These are phyloP conservation scores for Cutaneotrichosporon dermatis DNA, from an alignment of 1,284 basidiomycete genomes.

Conservation along the genomic window DNA sequence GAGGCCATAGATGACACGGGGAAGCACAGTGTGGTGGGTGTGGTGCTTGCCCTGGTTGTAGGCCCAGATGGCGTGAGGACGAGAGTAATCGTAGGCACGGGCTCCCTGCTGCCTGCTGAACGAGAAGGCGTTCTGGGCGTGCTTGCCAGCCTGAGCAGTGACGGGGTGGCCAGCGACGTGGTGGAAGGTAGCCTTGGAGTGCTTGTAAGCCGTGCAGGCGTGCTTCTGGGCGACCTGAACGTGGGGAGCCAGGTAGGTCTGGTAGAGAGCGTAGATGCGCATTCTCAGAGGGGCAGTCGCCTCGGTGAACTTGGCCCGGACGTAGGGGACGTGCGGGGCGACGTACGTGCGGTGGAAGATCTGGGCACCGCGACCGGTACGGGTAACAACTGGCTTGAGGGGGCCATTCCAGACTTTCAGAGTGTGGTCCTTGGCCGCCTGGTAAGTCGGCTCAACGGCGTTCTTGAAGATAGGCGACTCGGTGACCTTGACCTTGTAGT, in stretches of 20 bases:
- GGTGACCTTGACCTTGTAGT: conserved; percentile 22
- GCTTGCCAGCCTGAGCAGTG: conserved; percentile 28
- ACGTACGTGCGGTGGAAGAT: conserved; percentile 40
- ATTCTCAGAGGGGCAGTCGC: conserved; percentile 34
- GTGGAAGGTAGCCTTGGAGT: conserved; percentile 21
- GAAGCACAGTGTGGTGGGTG: conserved; percentile 17
- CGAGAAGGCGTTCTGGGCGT: conserved; percentile 27
- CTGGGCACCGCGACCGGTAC: conserved; percentile 25
- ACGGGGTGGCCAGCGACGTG: conserved; percentile 32
- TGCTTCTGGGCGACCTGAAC: conserved; percentile 25
- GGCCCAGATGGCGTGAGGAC: conserved; percentile 31
- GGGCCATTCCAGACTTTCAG: conserved; percentile 32
- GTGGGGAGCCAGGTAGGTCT: conserved; percentile 27
- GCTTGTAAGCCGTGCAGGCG: conserved; percentile 18
- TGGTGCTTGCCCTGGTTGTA: conserved; percentile 25
- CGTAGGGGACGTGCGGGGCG: conserved; percentile 40
- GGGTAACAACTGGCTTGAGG: conserved; percentile 36
- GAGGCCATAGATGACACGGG: conserved; percentile 12
- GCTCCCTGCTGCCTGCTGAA: conserved; percentile 23
- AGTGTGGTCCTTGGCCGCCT: conserved; percentile 6
- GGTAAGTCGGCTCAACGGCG: conserved; percentile 28
- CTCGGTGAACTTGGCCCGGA: conserved; percentile 28
- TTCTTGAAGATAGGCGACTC: conserved; percentile 29
- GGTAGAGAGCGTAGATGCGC: conserved; percentile 25
- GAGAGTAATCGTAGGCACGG: conserved; percentile 31